Percentiles rank a stretch among this genome's conserved stretches.
These are phyloP conservation scores for Aspergillus cavernicola DNA, from an alignment of 495 filamentous ascomycete species.

Conservation along the genomic window DNA sequence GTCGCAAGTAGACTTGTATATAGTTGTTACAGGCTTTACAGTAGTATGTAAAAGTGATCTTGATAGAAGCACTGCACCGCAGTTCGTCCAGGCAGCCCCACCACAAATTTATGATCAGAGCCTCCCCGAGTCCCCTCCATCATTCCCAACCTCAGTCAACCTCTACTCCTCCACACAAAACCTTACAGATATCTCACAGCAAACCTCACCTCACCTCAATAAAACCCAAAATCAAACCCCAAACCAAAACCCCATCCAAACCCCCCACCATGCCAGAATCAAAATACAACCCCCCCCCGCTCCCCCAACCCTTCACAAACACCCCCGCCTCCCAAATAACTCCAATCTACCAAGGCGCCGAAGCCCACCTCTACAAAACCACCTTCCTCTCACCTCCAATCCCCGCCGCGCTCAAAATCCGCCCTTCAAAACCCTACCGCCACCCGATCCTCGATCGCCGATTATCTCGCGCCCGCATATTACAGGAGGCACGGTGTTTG, in stretches of 20 bases:
- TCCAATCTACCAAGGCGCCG: slow-evolving; percentile 69
- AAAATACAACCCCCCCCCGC: not conserved
- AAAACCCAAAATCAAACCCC: not conserved
- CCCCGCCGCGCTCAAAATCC: slow-evolving; percentile 84
- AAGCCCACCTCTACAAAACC: slow-evolving; percentile 88
- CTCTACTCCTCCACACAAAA: not conserved
- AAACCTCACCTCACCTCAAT: not conserved
- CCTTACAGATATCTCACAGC: too few species aligned
- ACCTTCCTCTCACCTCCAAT: slow-evolving; percentile 66
- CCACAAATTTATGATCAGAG: slow-evolving; percentile 6
- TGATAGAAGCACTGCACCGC: too few species aligned
- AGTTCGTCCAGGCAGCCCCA: not conserved
- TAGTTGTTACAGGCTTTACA: too few species aligned
- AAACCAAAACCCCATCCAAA: not conserved
- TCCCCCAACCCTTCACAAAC: not conserved
- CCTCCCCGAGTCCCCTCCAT: not conserved
- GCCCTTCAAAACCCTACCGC: slow-evolving; percentile 87
- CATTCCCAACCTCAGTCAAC: not conserved
- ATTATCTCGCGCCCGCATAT: slow-evolving; percentile 78
- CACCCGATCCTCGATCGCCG: slow-evolving; percentile 87
- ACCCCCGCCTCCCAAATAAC: slow-evolving; percentile 43
- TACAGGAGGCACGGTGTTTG: slow-evolving; percentile 82
- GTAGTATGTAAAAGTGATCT: too few species aligned
- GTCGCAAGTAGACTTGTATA: not conserved
- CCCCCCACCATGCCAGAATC: not conserved